Percentiles rank a stretch among this genome's conserved stretches.
phyloP scores from a whole-genome alignment of 1,139 yeast genomes.

The Sugiyamaella paludigena region DNA sequence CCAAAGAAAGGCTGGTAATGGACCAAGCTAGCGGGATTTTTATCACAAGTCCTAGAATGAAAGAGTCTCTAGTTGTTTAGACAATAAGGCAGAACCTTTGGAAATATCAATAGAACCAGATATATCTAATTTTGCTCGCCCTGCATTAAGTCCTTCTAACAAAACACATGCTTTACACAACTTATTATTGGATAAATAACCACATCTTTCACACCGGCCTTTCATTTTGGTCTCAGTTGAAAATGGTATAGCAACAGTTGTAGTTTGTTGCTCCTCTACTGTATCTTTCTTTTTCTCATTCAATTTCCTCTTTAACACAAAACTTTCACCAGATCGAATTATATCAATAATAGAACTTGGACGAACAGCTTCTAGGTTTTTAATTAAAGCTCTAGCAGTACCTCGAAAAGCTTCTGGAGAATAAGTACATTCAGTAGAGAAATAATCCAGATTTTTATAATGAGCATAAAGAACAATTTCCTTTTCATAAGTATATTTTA shows the following conservation, averaged over 20 bases:
- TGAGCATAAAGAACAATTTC: conserved; percentile 98
- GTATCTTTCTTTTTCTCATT: conserved; percentile 34
- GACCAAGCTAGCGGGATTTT: too few relatives aligned
- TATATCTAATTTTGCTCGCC: conserved; percentile 51
- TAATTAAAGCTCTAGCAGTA: conserved; percentile 89
- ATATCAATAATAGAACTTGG: conserved; percentile 95
- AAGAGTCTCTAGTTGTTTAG: conserved; percentile 63
- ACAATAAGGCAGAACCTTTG: conserved; percentile 68
- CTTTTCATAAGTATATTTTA: conserved; percentile 93
- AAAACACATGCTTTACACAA: conserved; percentile 93
- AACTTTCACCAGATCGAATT: conserved; percentile 89
- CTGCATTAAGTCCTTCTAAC: conserved; percentile 77
- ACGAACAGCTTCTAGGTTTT: conserved; percentile 82
- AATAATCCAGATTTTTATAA: conserved; percentile 90
- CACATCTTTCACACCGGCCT: conserved; percentile 74
- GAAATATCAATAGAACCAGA: conserved; percentile 37
- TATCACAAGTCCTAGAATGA: too few relatives aligned
- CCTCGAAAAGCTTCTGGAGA: conserved; percentile 99
- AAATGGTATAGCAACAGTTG: conserved; percentile 14
- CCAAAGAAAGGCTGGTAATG: too few relatives aligned
- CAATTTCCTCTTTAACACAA: conserved; percentile 60
- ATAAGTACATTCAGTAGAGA: conserved; percentile 95
- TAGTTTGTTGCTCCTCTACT: conserved; percentile 29
- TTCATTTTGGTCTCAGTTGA: conserved; percentile 5
- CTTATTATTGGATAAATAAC: conserved; percentile 82